Evolutionary conservation across 768 basidiomycete genomes (phyloP).

Genomic region (Kwoniella dendrophila): DNA sequence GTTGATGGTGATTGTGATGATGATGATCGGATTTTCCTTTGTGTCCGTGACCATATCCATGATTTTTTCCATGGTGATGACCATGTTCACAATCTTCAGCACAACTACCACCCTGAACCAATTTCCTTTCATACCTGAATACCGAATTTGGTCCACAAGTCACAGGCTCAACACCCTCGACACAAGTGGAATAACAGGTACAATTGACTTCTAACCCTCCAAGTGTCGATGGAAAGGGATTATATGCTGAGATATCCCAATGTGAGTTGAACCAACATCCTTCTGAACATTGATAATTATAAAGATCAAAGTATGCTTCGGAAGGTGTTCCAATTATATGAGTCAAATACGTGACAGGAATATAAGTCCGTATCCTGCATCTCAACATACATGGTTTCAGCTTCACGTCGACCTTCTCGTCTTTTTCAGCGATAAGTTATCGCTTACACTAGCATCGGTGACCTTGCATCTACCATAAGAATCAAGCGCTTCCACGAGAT

Average conservation of each 20-base stretch:
- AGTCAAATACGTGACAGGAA: not conserved
- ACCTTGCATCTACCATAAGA: not conserved
- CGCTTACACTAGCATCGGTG: not conserved
- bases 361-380: not conserved
- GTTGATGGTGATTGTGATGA: too few species aligned
- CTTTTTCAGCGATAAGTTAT: not conserved
- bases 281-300: not conserved
- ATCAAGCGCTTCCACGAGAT: not conserved
- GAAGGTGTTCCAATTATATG: not conserved
- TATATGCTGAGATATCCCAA: not conserved
- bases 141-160: not conserved
- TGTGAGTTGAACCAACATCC: not conserved
- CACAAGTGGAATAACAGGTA: not conserved
- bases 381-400: too few species aligned
- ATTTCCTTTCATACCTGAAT: not conserved
- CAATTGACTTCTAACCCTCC: not conserved
- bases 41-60: too few species aligned
- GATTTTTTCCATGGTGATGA: too few species aligned
- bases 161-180: not conserved
- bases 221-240: not conserved
- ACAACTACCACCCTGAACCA: not conserved
- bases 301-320: not conserved
- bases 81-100: not conserved
- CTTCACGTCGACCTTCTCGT: too few species aligned
- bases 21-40: too few species aligned